Evolutionary conservation across 2,329 filamentous ascomycete species (phyloP).

Genomic region (Xylariaceae sp.): DNA sequence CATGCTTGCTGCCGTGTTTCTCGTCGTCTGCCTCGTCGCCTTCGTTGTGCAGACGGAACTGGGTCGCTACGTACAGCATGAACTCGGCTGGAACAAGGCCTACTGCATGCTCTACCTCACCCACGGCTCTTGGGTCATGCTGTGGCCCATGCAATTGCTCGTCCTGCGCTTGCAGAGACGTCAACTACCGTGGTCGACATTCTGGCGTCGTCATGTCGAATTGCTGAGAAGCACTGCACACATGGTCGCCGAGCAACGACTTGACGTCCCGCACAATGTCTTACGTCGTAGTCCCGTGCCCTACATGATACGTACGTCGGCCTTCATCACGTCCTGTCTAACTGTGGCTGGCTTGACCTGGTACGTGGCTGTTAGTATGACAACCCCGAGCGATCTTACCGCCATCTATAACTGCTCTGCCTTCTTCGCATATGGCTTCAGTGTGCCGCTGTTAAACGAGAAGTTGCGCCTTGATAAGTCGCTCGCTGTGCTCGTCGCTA

Average conservation of each 20-base stretch:
- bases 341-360: constrained; percentile 89
- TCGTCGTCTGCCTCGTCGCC: constrained; percentile 74
- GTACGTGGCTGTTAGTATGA: constrained; percentile 93
- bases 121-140: constrained; percentile 84
- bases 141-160: constrained; percentile 81
- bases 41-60: constrained; percentile 96
- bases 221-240: constrained; percentile 53
- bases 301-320: constrained; percentile 76
- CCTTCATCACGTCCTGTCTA: constrained; percentile 75
- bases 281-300: constrained; percentile 41
- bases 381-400: constrained; percentile 86
- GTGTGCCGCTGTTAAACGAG: constrained; percentile 82
- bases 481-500: constrained; percentile 78
- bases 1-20: constrained; percentile 77
- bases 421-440: constrained; percentile 98
- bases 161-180: constrained; percentile 76
- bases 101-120: constrained; percentile 99
- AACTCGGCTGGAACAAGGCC: constrained; percentile 93
- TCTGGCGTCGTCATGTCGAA: constrained; percentile 66
- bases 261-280: constrained; percentile 54
- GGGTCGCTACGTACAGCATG: constrained; percentile 88
- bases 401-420: constrained; percentile 99
- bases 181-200: constrained; percentile 71
- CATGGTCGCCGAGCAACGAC: constrained; percentile 78
- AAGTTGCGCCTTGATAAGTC: constrained; percentile 80